These are phyloP conservation scores for Aureobasidium uvarum DNA, from an alignment of 2,329 filamentous ascomycete genomes.

Conservation along the genomic window DNA sequence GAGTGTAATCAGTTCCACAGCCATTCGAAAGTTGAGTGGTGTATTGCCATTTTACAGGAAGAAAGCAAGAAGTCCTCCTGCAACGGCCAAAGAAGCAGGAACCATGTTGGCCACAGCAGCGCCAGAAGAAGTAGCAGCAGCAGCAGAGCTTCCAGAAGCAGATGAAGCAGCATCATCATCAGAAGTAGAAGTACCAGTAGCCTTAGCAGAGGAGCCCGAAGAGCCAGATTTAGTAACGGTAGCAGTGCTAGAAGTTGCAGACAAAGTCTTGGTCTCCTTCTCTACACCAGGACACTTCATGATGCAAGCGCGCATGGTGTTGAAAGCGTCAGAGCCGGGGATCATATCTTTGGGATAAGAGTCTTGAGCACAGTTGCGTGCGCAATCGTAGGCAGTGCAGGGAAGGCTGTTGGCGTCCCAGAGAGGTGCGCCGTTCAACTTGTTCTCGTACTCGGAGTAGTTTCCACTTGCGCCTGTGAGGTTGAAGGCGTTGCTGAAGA, in stretches of 20 bases:
- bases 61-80: conserved; percentile 11
- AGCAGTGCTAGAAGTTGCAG: conserved; percentile 5
- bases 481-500: conserved; percentile 33
- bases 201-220: not conserved
- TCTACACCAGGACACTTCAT: conserved; percentile 34
- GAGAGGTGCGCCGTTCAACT: conserved; percentile 35
- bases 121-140: conserved; percentile 6
- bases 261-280: conserved; percentile 26
- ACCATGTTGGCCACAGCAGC: conserved; percentile 15
- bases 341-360: conserved; percentile 35
- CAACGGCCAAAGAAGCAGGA: conserved; percentile 5
- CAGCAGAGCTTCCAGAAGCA: conserved; percentile 1
- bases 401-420: conserved; percentile 36
- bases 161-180: not conserved
- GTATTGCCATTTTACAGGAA: not conserved
- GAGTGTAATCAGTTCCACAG: too few species aligned
- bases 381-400: conserved; percentile 35
- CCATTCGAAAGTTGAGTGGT: too few species aligned
- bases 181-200: conserved; percentile 1
- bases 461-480: conserved; percentile 34
- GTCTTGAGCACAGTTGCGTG: conserved; percentile 34
- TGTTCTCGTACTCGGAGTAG: conserved; percentile 33
- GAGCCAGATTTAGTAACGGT: conserved; percentile 1
- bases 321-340: conserved; percentile 30
- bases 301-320: conserved; percentile 36